Evolutionary conservation across 2,329 filamentous ascomycete species (phyloP).

Genomic region (Colletotrichum tabaci): DNA sequence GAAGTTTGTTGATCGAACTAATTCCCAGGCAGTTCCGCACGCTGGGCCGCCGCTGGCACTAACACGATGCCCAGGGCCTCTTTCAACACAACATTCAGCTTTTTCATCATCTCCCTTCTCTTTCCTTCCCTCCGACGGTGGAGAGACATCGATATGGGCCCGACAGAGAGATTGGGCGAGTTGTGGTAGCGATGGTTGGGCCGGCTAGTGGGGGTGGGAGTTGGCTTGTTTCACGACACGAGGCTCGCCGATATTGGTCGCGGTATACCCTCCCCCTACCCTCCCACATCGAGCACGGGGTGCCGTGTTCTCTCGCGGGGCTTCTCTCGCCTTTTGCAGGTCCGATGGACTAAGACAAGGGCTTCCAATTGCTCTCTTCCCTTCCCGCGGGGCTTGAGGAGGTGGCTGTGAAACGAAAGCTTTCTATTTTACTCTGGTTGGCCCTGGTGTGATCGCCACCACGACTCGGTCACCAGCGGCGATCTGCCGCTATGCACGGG

Average conservation of each 20-base stretch:
- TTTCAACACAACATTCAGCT: neutral
- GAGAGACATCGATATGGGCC: constrained; percentile 2
- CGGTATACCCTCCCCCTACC: constrained; percentile 1
- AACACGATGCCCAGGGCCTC: neutral
- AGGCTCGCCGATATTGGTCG: constrained; percentile 21
- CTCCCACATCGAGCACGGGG: neutral
- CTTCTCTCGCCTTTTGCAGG: neutral
- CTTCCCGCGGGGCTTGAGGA: constrained; percentile 18
- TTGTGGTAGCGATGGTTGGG: neutral
- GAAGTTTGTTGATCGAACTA: constrained; percentile 3
- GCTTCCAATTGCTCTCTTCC: constrained; percentile 6
- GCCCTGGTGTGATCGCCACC: constrained; percentile 19
- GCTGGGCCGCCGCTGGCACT: neutral
- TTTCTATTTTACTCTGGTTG: constrained; percentile 6
- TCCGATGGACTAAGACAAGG: neutral
- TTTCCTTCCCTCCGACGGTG: neutral
- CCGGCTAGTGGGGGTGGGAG: constrained; percentile 28
- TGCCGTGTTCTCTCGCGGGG: neutral
- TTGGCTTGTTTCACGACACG: constrained; percentile 33
- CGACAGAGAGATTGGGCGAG: constrained; percentile 9
- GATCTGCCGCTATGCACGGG: constrained; percentile 33
- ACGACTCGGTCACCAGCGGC: constrained; percentile 12
- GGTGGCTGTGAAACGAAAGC: constrained; percentile 31
- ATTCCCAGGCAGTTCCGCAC: constrained; percentile 27
- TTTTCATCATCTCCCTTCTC: neutral